A percentile compares a stretch with the other conserved stretches of the same genome.
phyloP scores from a whole-genome alignment of 2,329 filamentous ascomycete species.

The Cladorrhinum sp. region DNA sequence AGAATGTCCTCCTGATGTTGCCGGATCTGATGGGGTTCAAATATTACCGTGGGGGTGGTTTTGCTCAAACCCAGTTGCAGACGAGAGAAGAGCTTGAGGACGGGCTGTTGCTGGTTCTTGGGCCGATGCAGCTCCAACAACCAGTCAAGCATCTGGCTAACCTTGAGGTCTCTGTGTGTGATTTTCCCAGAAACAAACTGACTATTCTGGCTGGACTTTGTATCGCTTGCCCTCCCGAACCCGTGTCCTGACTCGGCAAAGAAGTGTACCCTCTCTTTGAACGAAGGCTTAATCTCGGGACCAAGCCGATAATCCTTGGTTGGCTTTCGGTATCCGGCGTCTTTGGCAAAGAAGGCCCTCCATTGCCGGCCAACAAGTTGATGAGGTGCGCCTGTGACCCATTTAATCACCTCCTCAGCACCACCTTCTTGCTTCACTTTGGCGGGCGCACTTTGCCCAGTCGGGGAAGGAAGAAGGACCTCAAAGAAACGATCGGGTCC shows the following conservation, averaged over 20 bases:
- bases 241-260: conserved; percentile 53
- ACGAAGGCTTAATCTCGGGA: conserved; percentile 31
- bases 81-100: conserved; percentile 58
- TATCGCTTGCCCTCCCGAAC: conserved; percentile 31
- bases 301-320: conserved; percentile 34
- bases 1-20: conserved; percentile 37
- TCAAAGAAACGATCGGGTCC: conserved; percentile 59
- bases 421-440: conserved; percentile 34
- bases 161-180: conserved; percentile 35
- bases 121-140: conserved; percentile 41
- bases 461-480: conserved; percentile 47
- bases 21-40: conserved; percentile 47
- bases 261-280: conserved; percentile 47
- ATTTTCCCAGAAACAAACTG: conserved; percentile 23
- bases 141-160: conserved; percentile 49
- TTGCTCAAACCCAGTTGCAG: conserved; percentile 54
- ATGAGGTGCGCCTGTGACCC: conserved; percentile 41
- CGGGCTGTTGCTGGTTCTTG: conserved; percentile 44
- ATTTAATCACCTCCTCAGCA: conserved; percentile 37
- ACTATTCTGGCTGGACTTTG: conserved; percentile 21
- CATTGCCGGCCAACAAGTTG: conserved; percentile 47
- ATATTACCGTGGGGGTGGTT: conserved; percentile 44
- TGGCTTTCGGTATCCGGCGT: conserved; percentile 38
- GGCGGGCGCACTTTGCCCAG: conserved; percentile 29
- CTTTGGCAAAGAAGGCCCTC: conserved; percentile 46